A percentile compares a stretch with the other conserved stretches of the same genome.
Evolutionary conservation across 345 rosid species (phyloP).

Genomic region (Mangifera indica): DNA sequence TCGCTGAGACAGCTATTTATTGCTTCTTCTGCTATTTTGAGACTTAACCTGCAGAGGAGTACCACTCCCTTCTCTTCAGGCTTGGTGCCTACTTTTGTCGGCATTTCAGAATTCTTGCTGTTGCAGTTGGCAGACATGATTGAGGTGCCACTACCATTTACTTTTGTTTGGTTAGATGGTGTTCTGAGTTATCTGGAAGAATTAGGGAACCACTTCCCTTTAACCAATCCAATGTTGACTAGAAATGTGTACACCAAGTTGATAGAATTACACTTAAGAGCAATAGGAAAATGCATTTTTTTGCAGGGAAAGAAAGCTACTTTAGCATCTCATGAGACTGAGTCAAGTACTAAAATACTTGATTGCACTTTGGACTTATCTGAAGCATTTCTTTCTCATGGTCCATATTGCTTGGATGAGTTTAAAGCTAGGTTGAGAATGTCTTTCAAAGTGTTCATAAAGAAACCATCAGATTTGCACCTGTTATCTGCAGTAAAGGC

Average conservation of each 20-base stretch:
- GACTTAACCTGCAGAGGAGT: conserved; percentile 53
- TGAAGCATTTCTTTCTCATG: conserved; percentile 36
- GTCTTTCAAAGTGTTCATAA: conserved; percentile 60
- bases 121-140: conserved; percentile 47
- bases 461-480: conserved; percentile 61
- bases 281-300: conserved; percentile 77
- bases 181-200: conserved; percentile 73
- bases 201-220: conserved; percentile 57
- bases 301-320: conserved; percentile 77
- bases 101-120: conserved; percentile 54
- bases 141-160: conserved; percentile 45
- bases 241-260: conserved; percentile 49
- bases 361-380: conserved; percentile 31
- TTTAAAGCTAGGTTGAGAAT: conserved; percentile 63
- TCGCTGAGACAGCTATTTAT: conserved; percentile 70
- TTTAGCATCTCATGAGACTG: conserved; percentile 68
- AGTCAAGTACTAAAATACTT: conserved; percentile 52
- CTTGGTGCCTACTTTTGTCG: conserved; percentile 42
- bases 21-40: conserved; percentile 66
- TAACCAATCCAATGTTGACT: conserved; percentile 39
- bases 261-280: conserved; percentile 67
- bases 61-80: conserved; percentile 37
- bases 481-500: conserved; percentile 67
- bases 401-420: conserved; percentile 51
- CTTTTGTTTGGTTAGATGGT: conserved; percentile 84